These are phyloP conservation scores for Claviceps sorghi DNA, from an alignment of 2,329 filamentous ascomycete genomes.

Conservation along the genomic window DNA sequence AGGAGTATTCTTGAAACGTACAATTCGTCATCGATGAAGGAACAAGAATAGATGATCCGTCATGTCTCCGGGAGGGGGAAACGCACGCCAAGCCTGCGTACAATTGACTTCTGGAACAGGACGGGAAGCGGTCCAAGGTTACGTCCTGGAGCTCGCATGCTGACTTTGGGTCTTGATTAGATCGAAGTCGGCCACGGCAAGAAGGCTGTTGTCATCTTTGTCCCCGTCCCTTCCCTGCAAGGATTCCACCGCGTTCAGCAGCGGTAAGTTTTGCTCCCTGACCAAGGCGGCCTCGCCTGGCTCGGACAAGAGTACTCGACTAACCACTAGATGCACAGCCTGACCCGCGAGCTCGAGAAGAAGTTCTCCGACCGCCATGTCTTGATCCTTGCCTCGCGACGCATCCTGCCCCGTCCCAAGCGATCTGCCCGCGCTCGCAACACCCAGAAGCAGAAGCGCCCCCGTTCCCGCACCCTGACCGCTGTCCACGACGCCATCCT, in stretches of 20 bases:
- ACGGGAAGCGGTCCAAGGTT: slow-evolving; percentile 63
- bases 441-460: slow-evolving; percentile 96
- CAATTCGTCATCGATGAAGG: not conserved
- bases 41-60: not conserved
- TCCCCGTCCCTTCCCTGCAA: slow-evolving; percentile 95
- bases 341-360: slow-evolving; percentile 99
- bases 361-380: slow-evolving; percentile 99
- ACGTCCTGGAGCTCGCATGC: slow-evolving; percentile 61
- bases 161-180: slow-evolving; percentile 59
- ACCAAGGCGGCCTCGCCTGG: not conserved
- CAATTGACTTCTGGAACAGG: slow-evolving; percentile 43
- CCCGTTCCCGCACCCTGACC: slow-evolving; percentile 91
- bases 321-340: slow-evolving; percentile 37
- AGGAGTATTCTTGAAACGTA: slow-evolving; percentile 1
- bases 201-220: slow-evolving; percentile 99
- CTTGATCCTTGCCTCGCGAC: slow-evolving; percentile 95
- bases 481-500: slow-evolving; percentile 99
- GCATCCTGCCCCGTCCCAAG: slow-evolving; percentile 97
- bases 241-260: slow-evolving; percentile 99
- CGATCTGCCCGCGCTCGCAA: slow-evolving; percentile 93
- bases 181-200: slow-evolving; percentile 99
- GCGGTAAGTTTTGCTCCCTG: slow-evolving; percentile 53
- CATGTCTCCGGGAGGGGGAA: slow-evolving; percentile 8
- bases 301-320: not conserved
- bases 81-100: slow-evolving; percentile 20